Base-by-base conservation (phyloP, 139 green algal species). In the Tetradesmus obliquus region DNA sequence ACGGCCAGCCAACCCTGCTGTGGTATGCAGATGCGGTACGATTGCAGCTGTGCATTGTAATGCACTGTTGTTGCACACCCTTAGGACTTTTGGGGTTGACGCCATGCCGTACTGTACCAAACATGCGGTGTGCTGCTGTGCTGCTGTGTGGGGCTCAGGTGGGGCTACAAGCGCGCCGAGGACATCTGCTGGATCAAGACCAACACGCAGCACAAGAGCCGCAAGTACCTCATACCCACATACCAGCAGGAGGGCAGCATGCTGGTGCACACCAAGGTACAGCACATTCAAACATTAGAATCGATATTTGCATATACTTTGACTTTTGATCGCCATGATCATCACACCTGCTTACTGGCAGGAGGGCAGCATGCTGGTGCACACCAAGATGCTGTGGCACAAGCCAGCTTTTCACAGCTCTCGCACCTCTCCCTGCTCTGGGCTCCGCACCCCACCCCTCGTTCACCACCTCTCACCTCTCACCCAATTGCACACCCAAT, bases 181-280 rank as follows among this genome's bases (percentile, higher is more conserved):
- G 97, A 98, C 93, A 98, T 98, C 76, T 97, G 95, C 87, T 97
- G 95, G 95, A 94, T 97, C 86, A 97, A 97, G 94, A 98, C 97
- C 81, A 98, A 98, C 93, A 10, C 22, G 17, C 92, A 94, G 53
- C 24, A 74, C 4, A 45, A 69, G 55, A 82, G 53, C 20, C 90
- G 93, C 51, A 82, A 85, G 69, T 95, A 95, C 90, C 93, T 94
- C 53, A 86, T 74, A 58, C 13, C 91, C 2, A 93, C 93, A 19
- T 97, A 98, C 93, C 96, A 96, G 87, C 91, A 96, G 53, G 62
- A 90, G 69, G 82, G 93, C 54, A 93, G 92, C 82, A 90, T 97
- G 3, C 89, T 98, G 57, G 92, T 96, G 66, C 96, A 98, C 93
- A 97, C 96, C n/a, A 98, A 98, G 95, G 96, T 97, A 5, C 32